Base-by-base conservation (phyloP, 257 asterid species). In the Petunia secreta region DNA sequence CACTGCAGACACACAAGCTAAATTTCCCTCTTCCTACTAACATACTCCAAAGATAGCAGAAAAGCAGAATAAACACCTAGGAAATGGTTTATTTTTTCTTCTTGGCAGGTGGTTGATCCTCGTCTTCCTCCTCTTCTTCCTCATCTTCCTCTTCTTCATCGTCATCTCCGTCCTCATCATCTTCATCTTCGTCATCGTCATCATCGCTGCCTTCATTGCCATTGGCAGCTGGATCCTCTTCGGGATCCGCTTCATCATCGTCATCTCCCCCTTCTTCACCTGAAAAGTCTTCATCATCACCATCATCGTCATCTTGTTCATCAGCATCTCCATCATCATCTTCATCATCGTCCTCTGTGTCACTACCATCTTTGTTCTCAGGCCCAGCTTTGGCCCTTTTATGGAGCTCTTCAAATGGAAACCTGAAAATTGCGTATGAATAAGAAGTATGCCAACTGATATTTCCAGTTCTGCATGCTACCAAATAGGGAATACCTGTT, bases 61-160 rank as follows among this genome's bases (percentile, higher is more conserved):
- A 75, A 76, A 81, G 73, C 83, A 79, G 82, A 79, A 82, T 46
- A 69, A 82, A 80, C 87, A 81, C 43, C 88, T 79, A 81, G 15
- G 57, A 34, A 80, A 81, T 57, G 85, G 77, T 77, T 93, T 83
- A 92, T 86, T 93, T 93, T 81, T 90, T 91, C 90, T 91, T 93
- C 94, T 93, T 93, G 25, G 96, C 88, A 1, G 98, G 98, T 78
- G 98, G 98, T 84, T 92, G 91, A 34, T 93, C 92, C 81, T 90
- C 97, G 60, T 71, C 77, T 48, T 46, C 60, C 59, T 46, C 77
- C 44, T 71, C 77, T 0, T 71, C 77, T 5, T 71, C 77, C 0
- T 50, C 62, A 0, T 71, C 62, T 5, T 71, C 77, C 46, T 71
- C 77, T 0, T 50, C 77, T 0, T 48, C 77, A 0, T 71, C 77